Conservation (phyloP, 2,329 filamentous ascomycete species). For the Pseudonectria buxi region DNA sequence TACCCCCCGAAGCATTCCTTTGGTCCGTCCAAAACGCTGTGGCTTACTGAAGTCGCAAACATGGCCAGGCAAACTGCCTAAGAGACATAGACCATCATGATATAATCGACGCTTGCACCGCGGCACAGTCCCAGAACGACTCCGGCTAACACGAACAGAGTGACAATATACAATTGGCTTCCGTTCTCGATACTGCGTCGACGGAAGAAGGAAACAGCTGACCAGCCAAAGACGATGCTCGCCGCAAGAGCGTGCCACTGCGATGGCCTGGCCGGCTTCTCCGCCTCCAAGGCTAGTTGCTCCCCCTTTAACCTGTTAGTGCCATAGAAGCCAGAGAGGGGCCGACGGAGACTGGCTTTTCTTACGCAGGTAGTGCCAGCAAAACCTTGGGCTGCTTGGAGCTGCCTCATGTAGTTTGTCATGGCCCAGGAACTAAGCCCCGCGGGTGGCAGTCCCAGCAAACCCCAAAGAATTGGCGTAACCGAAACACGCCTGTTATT, state of each 20-base stretch:
- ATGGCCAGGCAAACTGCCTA: conserved; percentile 21
- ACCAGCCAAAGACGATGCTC: conserved; percentile 19
- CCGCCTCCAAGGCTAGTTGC: conserved; percentile 11
- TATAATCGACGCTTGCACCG: conserved; percentile 16
- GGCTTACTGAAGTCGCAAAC: conserved; percentile 12
- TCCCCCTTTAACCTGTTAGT: too few species aligned
- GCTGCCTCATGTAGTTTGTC: conserved; percentile 14
- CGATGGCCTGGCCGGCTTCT: conserved; percentile 11
- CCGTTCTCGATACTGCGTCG: conserved; percentile 14
- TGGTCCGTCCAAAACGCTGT: too few species aligned
- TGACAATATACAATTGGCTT: conserved; percentile 13
- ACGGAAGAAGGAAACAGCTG: conserved; percentile 16
- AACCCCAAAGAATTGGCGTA: conserved; percentile 6
- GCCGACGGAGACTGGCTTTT: too few species aligned
- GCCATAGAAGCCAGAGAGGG: too few species aligned
- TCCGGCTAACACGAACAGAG: conserved; percentile 12
- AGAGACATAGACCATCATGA: conserved; percentile 17
- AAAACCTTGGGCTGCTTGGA: conserved; percentile 7
- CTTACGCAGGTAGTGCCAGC: too few species aligned
- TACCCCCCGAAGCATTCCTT: conserved; percentile 5
- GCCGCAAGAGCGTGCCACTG: conserved; percentile 16
- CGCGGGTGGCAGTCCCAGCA: conserved; percentile 17
- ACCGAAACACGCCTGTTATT: conserved; percentile 8
- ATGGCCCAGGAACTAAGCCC: conserved; percentile 16
- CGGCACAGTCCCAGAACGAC: conserved; percentile 9